These are phyloP conservation scores for Peronospora farinosa DNA, from an alignment of 352 stramenopile genomes.

Conservation along the genomic window DNA sequence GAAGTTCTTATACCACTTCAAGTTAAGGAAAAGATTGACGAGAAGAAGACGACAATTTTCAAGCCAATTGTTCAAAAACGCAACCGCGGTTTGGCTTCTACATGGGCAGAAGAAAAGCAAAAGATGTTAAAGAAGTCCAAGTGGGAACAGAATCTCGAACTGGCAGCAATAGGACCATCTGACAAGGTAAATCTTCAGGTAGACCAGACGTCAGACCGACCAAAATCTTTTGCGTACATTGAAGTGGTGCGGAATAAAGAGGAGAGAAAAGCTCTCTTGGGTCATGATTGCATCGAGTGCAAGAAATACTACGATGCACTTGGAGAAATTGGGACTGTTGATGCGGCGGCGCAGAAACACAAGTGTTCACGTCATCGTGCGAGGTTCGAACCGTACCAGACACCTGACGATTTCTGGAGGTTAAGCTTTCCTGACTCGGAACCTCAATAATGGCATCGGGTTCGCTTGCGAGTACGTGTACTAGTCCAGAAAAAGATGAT, in stretches of 20 bases:
- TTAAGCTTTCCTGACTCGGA: constrained; percentile 75
- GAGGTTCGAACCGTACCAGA: constrained; percentile 64
- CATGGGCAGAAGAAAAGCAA: constrained; percentile 44
- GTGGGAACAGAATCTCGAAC: constrained; percentile 10
- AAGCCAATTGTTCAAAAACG: constrained; percentile 13
- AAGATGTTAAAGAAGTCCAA: constrained; percentile 23
- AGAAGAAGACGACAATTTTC: constrained; percentile 5
- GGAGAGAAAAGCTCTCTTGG: constrained; percentile 49
- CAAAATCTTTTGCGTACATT: constrained; percentile 41
- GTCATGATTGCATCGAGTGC: constrained; percentile 66
- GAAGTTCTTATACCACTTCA: constrained; percentile 1
- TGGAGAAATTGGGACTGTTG: constrained; percentile 32
- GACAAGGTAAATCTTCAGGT: constrained; percentile 17
- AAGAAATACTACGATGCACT: constrained; percentile 77
- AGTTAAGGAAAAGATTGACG: constrained; percentile 1
- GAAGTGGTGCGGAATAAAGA: constrained; percentile 77
- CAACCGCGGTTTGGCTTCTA: constrained; percentile 17
- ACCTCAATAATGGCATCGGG: constrained; percentile 9
- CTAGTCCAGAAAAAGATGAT: not conserved
- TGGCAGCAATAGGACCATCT: constrained; percentile 1
- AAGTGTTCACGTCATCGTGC: constrained; percentile 74
- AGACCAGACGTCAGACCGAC: constrained; percentile 9
- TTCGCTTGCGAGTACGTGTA: not conserved
- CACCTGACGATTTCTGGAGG: constrained; percentile 81
- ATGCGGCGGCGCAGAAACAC: constrained; percentile 38